Evolutionary conservation across 768 basidiomycete species (phyloP), one percentile per base, ranked within the genome.

Genomic region (Tremella yokohamensis): DNA sequence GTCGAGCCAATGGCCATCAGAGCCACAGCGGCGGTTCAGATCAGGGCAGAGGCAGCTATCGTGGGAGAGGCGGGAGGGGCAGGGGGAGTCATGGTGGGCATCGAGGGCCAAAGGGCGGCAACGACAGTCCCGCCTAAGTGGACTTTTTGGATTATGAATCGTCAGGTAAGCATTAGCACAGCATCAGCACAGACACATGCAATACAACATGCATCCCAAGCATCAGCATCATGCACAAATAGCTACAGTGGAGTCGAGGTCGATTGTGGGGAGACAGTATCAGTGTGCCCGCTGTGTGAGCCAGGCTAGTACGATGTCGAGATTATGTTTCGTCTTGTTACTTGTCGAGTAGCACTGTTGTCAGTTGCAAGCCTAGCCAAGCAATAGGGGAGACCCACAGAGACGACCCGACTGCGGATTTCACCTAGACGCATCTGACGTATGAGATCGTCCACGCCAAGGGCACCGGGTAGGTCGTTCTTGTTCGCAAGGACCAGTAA

Each of bases 291-390:
- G 83, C 53, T 83, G 84, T 26, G 88, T 81, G 42, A 94, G 81
- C 91, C 91, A 94, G 68, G 91, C 84, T 11, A 94, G 76, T 7
- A 93, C 85, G 60, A 93, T 90, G 71, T 92, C 90, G 58, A 96
- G 79, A 73, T 96, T 96, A 76, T 96, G 90, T 76, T 89, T 88
- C 69, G 86, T 92, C 77, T 92, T 93, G 87, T 94, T 93, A 1
- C 90, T 73, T 6, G 75, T 74, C 19, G 77, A 75, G 49, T 78
- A 96, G 74, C 91, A 94, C 92, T 96, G 66, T 0, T 49, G 24
- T 52, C 38, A 16, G 26, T 18, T 3, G 16, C n/a, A 52, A 26
- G n/a, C 38, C 52, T 42, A 29, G 29, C 24, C 3, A 22, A 12
- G 8, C 40, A 22, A 19, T n/a, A n/a, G n/a, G n/a, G 2, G 1